Evolutionary conservation across 768 basidiomycete genomes (phyloP), one percentile per base, ranked within the genome.

Genomic region (Leccinellum albellum): DNA sequence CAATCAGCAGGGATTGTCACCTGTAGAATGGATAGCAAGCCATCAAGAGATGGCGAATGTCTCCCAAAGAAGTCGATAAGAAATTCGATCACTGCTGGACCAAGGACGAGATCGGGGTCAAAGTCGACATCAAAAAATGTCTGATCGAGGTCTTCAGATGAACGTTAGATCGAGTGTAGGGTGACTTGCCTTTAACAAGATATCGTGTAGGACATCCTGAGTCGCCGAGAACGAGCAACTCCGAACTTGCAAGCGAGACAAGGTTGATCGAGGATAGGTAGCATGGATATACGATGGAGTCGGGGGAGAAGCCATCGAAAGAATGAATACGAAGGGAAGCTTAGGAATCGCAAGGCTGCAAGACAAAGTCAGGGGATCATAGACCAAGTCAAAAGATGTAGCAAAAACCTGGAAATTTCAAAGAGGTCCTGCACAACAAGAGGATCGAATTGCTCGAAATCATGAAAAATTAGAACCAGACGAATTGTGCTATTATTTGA

Each of bases 361-460:
- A 24, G 42, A 44, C 15, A 29, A 45, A 1, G 31, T 64, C 20
- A 67, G 55, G 10, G 23, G 17, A 24, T 40, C 17, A 14, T 32
- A 1, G 13, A 29, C 20, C 7, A 42, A 37, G 46, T 31, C 2
- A 20, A 50, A 35, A 48, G 35, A 33, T n/a, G 40, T 14, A 29
- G 13, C 49, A 67, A 29, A 59, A 51, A 85, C 89, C 86, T 88
- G 75, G 81, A 88, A 33, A 91, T 84, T 53, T 86, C 79, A 42
- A 90, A 82, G 17, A 90, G 64, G 62, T 91, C 88, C 63, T 86
- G 82, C 49, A 91, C 68, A 3, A 91, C 77, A 2, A 60, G 53
- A 0, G 81, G 71, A 54, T 89, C 87, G 50, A 88, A 82, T 64
- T 85, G 82, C 64, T 91, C 89, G 60, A 92, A 89, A 55, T 88